Evolutionary conservation across 2,329 filamentous ascomycete genomes (phyloP).

Genomic region (Paracoccidioides brasiliensis): DNA sequence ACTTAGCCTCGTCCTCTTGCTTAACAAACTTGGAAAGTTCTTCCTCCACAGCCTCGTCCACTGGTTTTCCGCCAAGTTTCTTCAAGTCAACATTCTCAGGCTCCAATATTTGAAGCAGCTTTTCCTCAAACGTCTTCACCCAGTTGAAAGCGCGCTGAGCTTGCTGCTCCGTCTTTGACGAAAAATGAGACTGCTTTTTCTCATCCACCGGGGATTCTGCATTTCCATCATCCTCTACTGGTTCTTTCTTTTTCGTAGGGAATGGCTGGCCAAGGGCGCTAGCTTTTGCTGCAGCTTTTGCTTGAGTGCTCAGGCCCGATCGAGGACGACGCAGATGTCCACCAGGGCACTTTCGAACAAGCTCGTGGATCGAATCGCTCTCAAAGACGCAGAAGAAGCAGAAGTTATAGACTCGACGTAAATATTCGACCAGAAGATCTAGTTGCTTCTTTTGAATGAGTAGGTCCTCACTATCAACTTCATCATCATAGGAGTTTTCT

Average conservation of each 20-base stretch:
- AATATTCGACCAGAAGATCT: conserved; percentile 88
- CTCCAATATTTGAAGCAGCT: conserved; percentile 82
- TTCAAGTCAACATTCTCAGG: conserved; percentile 75
- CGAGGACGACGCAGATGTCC: conserved; percentile 90
- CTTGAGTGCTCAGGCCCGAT: conserved; percentile 67
- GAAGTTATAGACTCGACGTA: conserved; percentile 94
- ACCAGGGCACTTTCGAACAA: conserved; percentile 89
- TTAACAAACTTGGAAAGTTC: conserved; percentile 82
- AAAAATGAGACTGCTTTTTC: conserved; percentile 57
- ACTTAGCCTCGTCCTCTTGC: conserved; percentile 96
- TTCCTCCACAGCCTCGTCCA: conserved; percentile 76
- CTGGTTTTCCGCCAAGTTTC: conserved; percentile 77
- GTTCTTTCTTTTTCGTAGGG: conserved; percentile 64
- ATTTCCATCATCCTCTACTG: conserved; percentile 47
- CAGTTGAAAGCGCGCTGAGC: conserved; percentile 93
- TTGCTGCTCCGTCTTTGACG: conserved; percentile 75
- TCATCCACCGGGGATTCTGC: conserved; percentile 54
- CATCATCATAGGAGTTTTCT: conserved; percentile 56
- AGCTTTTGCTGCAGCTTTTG: conserved; percentile 72
- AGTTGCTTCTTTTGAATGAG: conserved; percentile 92
- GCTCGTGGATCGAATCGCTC: conserved; percentile 89
- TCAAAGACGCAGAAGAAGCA: conserved; percentile 99
- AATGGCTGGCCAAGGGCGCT: conserved; percentile 74
- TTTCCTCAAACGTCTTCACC: conserved; percentile 98
- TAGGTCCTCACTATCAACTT: conserved; percentile 80